Conservation (phyloP, 257 asterid genomes). For the Forsythia suspensa region DNA sequence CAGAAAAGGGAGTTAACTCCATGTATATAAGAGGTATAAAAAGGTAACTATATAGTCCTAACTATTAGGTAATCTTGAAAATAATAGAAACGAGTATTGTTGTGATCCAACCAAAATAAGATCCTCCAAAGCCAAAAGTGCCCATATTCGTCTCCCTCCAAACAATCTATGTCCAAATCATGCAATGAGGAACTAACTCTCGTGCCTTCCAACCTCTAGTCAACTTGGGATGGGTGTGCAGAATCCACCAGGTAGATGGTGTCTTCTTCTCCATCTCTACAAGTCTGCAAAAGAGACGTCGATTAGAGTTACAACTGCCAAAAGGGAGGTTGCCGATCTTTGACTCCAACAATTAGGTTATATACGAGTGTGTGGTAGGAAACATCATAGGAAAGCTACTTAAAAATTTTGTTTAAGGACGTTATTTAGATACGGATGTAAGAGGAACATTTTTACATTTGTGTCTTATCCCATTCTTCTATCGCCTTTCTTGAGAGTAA, state of each 20-base stretch:
- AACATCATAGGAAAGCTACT: not conserved
- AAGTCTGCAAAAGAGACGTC: not conserved
- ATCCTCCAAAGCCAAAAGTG: not conserved
- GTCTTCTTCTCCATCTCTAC: not conserved
- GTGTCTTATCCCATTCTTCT: not conserved
- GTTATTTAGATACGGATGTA: not conserved
- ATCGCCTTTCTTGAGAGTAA: not conserved
- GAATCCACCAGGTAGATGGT: not conserved
- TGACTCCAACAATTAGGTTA: not conserved
- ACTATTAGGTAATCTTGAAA: not conserved
- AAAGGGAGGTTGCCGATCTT: not conserved
- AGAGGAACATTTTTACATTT: not conserved
- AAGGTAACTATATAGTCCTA: not conserved
- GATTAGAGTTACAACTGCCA: not conserved
- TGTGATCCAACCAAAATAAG: not conserved
- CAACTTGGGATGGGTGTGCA: not conserved
- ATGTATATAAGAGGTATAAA: not conserved
- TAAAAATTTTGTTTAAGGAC: too few species aligned
- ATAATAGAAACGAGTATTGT: not conserved
- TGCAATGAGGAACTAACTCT: not conserved
- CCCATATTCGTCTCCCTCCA: not conserved
- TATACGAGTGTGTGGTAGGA: not conserved
- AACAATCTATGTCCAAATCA: not conserved
- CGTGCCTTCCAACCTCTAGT: not conserved
- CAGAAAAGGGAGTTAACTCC: not conserved